A percentile compares a stretch with the other conserved stretches of the same genome.
phyloP scores from a whole-genome alignment of 2,329 filamentous ascomycete species.

The Talaromyces amestolkiae region DNA sequence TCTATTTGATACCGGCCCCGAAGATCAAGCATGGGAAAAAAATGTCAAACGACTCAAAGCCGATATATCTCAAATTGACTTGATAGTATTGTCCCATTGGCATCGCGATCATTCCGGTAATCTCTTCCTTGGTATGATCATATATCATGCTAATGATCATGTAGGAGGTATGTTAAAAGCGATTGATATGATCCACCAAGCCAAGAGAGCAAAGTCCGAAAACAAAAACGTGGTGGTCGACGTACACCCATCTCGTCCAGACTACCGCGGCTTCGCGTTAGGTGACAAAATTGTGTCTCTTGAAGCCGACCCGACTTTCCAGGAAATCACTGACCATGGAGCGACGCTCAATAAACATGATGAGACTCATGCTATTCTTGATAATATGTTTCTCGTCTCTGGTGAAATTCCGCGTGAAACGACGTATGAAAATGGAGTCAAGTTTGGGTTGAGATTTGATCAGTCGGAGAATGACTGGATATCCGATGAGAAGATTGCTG shows the following conservation, averaged over 20 bases:
- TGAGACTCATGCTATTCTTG: conserved; percentile 48
- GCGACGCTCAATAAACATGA: conserved; percentile 40
- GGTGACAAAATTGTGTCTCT: conserved; percentile 47
- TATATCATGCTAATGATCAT: neutral
- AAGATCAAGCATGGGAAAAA: conserved; percentile 52
- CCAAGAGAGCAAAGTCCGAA: conserved; percentile 30
- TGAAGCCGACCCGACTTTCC: conserved; percentile 53
- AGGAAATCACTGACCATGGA: conserved; percentile 47
- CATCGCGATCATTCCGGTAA: conserved; percentile 55
- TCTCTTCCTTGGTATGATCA: neutral
- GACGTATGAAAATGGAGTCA: conserved; percentile 50
- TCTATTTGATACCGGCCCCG: conserved; percentile 56
- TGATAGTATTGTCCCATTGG: conserved; percentile 54
- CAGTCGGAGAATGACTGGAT: conserved; percentile 44
- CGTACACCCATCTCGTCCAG: conserved; percentile 54
- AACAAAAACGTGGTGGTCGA: conserved; percentile 43
- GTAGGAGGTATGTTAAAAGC: conserved; percentile 51
- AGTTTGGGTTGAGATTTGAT: conserved; percentile 46
- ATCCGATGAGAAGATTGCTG: conserved; percentile 50
- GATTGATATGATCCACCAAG: conserved; percentile 48
- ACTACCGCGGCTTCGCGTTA: conserved; percentile 49
- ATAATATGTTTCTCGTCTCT: conserved; percentile 53
- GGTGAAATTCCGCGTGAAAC: conserved; percentile 53
- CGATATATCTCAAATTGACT: conserved; percentile 46
- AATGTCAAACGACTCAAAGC: conserved; percentile 48